Conservation (phyloP, 2,329 filamentous ascomycete species). For the Trichoderma simmonsii region DNA sequence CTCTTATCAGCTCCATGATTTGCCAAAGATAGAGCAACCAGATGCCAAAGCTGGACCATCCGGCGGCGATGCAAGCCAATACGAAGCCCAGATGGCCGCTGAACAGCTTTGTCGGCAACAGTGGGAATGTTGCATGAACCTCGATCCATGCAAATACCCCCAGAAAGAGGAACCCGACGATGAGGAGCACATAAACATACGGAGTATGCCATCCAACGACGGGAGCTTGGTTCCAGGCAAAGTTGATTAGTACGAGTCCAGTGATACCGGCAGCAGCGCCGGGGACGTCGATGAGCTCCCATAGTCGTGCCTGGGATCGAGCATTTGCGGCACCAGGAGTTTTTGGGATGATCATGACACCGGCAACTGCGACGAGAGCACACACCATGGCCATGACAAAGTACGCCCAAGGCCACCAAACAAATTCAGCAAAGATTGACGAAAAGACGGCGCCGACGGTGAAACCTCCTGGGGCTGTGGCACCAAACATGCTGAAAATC, state of each 20-base stretch:
- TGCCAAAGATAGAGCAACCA: conserved; percentile 46
- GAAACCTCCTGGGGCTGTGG: conserved; percentile 32
- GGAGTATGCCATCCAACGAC: conserved; percentile 52
- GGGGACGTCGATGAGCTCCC: conserved; percentile 32
- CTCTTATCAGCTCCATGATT: conserved; percentile 40
- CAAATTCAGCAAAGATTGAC: conserved; percentile 21
- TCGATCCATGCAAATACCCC: conserved; percentile 54
- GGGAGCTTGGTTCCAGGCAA: conserved; percentile 61
- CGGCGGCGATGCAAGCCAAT: conserved; percentile 46
- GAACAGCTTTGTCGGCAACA: conserved; percentile 9
- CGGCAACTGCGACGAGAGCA: conserved; percentile 27
- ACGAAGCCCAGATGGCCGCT: conserved; percentile 39
- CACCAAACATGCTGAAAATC: conserved; percentile 36
- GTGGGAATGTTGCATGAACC: conserved; percentile 1
- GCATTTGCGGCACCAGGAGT: conserved; percentile 13
- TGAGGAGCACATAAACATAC: conserved; percentile 52
- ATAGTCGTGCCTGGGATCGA: conserved; percentile 4
- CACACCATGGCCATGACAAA: conserved; percentile 36
- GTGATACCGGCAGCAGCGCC: conserved; percentile 43
- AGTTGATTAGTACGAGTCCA: conserved; percentile 56
- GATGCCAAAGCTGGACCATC: conserved; percentile 50
- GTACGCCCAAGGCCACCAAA: conserved; percentile 44
- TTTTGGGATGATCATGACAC: conserved; percentile 30
- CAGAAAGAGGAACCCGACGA: conserved; percentile 52
- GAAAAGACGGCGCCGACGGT: conserved; percentile 31